Percentiles rank a stretch among this genome's conserved stretches.
Conservation (phyloP, 2,329 filamentous ascomycete genomes). For the Sporothrix humicola region DNA sequence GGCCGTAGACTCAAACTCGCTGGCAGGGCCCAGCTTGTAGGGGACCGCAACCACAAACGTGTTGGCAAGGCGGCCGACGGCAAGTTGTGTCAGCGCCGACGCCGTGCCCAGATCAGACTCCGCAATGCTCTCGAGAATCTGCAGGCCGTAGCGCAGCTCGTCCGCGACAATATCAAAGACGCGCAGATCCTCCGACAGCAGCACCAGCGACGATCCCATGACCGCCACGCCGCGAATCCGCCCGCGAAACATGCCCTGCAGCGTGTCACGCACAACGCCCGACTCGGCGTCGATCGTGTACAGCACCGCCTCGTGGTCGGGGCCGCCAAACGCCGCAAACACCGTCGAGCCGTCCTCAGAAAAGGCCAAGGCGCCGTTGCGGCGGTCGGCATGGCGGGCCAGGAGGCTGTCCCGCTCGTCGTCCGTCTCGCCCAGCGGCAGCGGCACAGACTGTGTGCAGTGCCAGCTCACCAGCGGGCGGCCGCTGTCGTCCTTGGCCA, state of each 20-base stretch:
- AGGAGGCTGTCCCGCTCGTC: not conserved
- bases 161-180: conserved; percentile 88
- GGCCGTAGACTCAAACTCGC: not conserved
- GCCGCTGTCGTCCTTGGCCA: conserved; percentile 61
- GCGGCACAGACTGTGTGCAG: conserved; percentile 64
- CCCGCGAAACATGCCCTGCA: conserved; percentile 70
- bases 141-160: conserved; percentile 69
- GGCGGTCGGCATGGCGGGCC: conserved; percentile 34
- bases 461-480: conserved; percentile 75
- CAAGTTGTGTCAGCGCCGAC: conserved; percentile 65
- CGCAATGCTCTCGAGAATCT: conserved; percentile 54
- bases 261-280: conserved; percentile 68
- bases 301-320: conserved; percentile 65
- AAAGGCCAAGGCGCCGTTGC: conserved; percentile 73
- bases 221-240: conserved; percentile 72
- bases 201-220: conserved; percentile 74
- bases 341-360: conserved; percentile 84
- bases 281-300: conserved; percentile 77
- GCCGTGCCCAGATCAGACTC: conserved; percentile 36
- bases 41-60: conserved; percentile 69
- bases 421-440: conserved; percentile 41
- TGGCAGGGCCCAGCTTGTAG: conserved; percentile 34
- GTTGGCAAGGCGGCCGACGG: conserved; percentile 69
- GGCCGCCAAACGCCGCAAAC: conserved; percentile 67
- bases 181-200: conserved; percentile 73